Base-by-base conservation (phyloP, 192 early-diverging fungal genomes). In the Umbelopsis sp. region DNA sequence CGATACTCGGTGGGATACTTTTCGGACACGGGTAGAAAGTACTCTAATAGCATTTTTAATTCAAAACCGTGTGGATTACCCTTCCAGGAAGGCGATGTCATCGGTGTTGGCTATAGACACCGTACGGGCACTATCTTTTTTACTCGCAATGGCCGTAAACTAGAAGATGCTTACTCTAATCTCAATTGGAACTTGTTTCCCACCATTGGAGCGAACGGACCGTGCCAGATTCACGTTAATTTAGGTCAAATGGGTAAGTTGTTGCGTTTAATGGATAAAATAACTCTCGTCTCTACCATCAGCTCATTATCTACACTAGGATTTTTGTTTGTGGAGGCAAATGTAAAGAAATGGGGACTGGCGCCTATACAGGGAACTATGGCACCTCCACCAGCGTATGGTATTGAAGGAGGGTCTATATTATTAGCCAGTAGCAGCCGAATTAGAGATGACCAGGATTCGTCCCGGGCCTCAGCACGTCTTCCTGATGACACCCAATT, bases 271-370 rank as follows among this genome's bases (percentile, higher is more conserved):
- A 6, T 21, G 38, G 8, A 22, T 22, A 22, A 56, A 29, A 8
- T 17, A 4, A 14, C 2, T 8, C 4, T 31, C 12, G 1, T 31
- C 1, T 14, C 0, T 12, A 9, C 1, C 26, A 56, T 56, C 24
- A 11, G 20, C 26, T 14, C 56, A 20, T 20, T 14, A 34, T 4
- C 17, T n/a, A 25, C 5, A n/a, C 3, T 85, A 32, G 91, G 91
- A 12, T 93, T 91, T 79, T 90, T 93, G 11, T 93, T 91, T 83
- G 86, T 93, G 12, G 91, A 93, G 69, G 91, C 91, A 45, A 93
- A 93, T 70, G 91, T 93, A 34, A 93, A 93, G 80, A 89, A 90
- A 53, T 93, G 91, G 91, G 91, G 91, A 0, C 75, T 93, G n/a
- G 91, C 89, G 1, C 90, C 91, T 6, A 76, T 88, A 8, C 85